Conservation (phyloP, 805 yeast species). For the Groenewaldozyma tartarivorans region DNA sequence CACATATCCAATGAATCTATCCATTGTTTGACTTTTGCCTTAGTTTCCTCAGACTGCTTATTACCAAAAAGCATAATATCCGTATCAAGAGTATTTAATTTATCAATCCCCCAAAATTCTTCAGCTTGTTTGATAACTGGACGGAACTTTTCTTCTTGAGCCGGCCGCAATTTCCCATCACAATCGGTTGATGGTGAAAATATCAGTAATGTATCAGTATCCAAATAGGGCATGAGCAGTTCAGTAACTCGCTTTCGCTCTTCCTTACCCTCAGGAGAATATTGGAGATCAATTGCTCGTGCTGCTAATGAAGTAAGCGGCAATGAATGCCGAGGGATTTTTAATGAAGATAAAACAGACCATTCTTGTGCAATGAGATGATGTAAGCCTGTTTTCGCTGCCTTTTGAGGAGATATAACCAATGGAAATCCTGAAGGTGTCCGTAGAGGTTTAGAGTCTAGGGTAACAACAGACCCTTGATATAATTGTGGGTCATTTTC, state of each 20-base stretch:
- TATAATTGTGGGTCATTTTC: conserved; percentile 53
- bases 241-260: conserved; percentile 48
- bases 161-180: conserved; percentile 69
- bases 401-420: conserved; percentile 49
- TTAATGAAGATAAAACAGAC: conserved; percentile 54
- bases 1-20: conserved; percentile 52
- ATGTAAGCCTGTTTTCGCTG: conserved; percentile 40
- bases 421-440: conserved; percentile 77
- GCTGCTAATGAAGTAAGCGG: conserved; percentile 86
- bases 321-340: conserved; percentile 65
- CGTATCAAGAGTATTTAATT: conserved; percentile 60
- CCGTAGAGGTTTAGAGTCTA: conserved; percentile 68
- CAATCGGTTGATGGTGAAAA: conserved; percentile 75
- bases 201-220: conserved; percentile 87
- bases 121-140: conserved; percentile 69
- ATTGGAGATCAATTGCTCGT: conserved; percentile 69
- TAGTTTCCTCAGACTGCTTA: conserved; percentile 52
- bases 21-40: conserved; percentile 55
- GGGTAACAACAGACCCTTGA: conserved; percentile 43
- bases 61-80: conserved; percentile 80
- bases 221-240: conserved; percentile 69
- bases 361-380: conserved; percentile 78
- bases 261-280: conserved; percentile 27
- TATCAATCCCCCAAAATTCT: conserved; percentile 36
- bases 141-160: conserved; percentile 68